Evolutionary conservation across 2,329 filamentous ascomycete genomes (phyloP).

Genomic region (Colletotrichum eremochloae): DNA sequence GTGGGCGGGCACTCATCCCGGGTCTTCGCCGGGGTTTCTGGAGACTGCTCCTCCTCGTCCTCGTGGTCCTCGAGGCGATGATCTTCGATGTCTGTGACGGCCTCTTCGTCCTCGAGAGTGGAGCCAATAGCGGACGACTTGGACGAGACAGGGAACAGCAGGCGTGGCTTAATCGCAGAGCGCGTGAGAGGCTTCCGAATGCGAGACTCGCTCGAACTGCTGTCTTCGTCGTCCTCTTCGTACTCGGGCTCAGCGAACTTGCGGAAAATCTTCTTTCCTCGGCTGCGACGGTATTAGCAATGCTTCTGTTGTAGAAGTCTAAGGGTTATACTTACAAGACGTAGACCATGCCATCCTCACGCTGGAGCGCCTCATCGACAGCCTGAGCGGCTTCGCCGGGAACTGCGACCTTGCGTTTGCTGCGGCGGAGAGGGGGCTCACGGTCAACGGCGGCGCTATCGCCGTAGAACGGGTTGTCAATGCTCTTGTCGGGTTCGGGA

Average conservation of each 20-base stretch:
- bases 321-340: slow-evolving; percentile 76
- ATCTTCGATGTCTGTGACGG: slow-evolving; percentile 70
- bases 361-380: slow-evolving; percentile 73
- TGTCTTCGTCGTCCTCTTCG: slow-evolving; percentile 52
- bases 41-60: slow-evolving; percentile 44
- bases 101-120: slow-evolving; percentile 69
- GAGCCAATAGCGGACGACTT: slow-evolving; percentile 37
- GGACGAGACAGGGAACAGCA: slow-evolving; percentile 72
- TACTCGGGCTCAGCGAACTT: slow-evolving; percentile 67
- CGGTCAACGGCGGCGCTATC: slow-evolving; percentile 54
- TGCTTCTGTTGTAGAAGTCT: slow-evolving; percentile 31
- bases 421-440: slow-evolving; percentile 62
- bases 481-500: slow-evolving; percentile 74
- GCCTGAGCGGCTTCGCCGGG: slow-evolving; percentile 70
- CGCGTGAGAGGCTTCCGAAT: slow-evolving; percentile 68
- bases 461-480: slow-evolving; percentile 80
- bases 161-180: slow-evolving; percentile 78
- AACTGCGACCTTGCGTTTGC: slow-evolving; percentile 67
- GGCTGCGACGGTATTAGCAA: slow-evolving; percentile 61
- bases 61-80: slow-evolving; percentile 55
- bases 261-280: slow-evolving; percentile 83
- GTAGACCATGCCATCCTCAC: slow-evolving; percentile 80
- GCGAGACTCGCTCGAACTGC: slow-evolving; percentile 47
- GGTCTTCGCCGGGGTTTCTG: slow-evolving; percentile 49
- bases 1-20: slow-evolving; percentile 51